Conservation (phyloP, 768 basidiomycete genomes). For the Auricularia auricula-judae region DNA sequence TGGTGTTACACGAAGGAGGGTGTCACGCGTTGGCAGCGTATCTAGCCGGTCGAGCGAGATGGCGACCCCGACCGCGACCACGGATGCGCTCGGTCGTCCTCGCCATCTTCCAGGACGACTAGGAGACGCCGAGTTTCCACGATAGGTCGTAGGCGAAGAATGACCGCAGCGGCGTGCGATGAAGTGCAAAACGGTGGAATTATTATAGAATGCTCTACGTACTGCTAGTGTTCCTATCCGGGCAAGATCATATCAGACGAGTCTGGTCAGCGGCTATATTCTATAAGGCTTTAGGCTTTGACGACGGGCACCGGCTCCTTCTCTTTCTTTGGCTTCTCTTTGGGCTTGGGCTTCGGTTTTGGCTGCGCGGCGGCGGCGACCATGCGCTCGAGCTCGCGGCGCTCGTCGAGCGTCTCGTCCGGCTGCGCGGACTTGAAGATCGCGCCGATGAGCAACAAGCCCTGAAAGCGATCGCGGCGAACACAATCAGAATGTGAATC, state of each 20-base stretch:
- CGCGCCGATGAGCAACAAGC: conserved; percentile 77
- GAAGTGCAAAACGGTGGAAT: no score
- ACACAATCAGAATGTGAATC: no score
- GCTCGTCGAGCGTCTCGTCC: conserved; percentile 88
- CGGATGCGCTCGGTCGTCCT: conserved; percentile 38
- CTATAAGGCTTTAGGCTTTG: not conserved
- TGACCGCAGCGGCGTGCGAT: no score
- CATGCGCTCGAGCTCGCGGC: conserved; percentile 88
- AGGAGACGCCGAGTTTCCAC: conserved; percentile 25
- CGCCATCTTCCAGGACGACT: conserved; percentile 49
- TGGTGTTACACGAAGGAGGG: conserved; percentile 52
- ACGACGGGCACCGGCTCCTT: not conserved
- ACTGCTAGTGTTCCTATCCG: no score
- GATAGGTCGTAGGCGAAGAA: not conserved
- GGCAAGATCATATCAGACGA: no score
- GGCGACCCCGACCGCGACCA: conserved; percentile 19
- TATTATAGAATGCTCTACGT: no score
- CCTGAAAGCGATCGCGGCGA: conserved; percentile 31
- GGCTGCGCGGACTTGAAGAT: conserved; percentile 79
- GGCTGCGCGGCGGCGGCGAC: conserved; percentile 77
- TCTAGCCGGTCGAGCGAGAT: conserved; percentile 26
- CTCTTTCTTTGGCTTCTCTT: not conserved
- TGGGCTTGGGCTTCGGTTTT: conserved; percentile 24
- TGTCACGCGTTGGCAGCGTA: conserved; percentile 41
- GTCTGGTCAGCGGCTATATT: no score